A percentile compares a stretch with the other conserved stretches of the same genome.
Conservation (phyloP, 2,329 filamentous ascomycete species). For the Penicillium decumbens region DNA sequence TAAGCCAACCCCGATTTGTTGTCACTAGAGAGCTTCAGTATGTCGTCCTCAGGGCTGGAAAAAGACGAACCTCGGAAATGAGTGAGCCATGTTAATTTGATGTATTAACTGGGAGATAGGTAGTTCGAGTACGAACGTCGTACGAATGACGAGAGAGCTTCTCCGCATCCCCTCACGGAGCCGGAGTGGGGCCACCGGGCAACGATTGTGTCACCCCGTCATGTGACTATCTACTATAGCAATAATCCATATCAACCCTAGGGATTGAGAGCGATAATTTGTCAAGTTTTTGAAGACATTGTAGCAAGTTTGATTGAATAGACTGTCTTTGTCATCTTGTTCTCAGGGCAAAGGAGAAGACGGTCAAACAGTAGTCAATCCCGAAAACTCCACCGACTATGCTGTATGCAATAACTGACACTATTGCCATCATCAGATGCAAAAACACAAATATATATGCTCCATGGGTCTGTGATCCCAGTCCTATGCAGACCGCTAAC, state of each 20-base stretch:
- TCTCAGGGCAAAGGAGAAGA: not conserved
- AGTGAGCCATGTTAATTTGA: constrained; percentile 1
- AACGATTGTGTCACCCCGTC: not conserved
- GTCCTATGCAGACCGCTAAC: constrained; percentile 55
- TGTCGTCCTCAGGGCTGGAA: not conserved
- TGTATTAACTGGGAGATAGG: not conserved
- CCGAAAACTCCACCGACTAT: constrained; percentile 44
- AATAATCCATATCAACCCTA: not conserved
- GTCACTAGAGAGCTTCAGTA: constrained; percentile 10
- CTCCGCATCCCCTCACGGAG: not conserved
- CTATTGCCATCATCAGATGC: constrained; percentile 49
- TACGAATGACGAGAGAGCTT: not conserved
- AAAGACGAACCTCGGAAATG: constrained; percentile 3
- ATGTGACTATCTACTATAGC: not conserved
- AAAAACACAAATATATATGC: constrained; percentile 63
- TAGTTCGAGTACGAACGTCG: not conserved
- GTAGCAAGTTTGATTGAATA: too few species aligned
- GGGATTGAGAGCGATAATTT: too few species aligned
- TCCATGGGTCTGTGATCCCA: constrained; percentile 52
- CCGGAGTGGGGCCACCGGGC: not conserved
- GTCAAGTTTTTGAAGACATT: not conserved
- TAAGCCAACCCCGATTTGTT: constrained; percentile 7
- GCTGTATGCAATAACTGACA: constrained; percentile 52
- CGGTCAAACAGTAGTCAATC: not conserved
- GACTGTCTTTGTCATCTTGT: not conserved